These are phyloP conservation scores for Smithsoniella earleae DNA, from an alignment of 163 green algal species.

Conservation along the genomic window DNA sequence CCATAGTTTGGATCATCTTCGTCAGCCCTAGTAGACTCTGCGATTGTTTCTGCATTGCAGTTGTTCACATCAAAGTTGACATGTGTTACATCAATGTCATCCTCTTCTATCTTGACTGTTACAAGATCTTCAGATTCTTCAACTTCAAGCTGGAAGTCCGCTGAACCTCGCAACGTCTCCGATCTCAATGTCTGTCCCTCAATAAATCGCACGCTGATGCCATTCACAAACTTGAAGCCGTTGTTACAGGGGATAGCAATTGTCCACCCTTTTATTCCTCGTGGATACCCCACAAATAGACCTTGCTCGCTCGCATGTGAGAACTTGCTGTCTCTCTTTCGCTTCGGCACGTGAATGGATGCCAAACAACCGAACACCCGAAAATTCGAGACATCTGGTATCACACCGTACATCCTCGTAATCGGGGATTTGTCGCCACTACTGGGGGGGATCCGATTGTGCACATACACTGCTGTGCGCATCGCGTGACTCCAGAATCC, in stretches of 20 bases:
- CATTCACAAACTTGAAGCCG: not conserved
- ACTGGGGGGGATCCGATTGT: slow-evolving; percentile 20
- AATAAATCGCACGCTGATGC: not conserved
- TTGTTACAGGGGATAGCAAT: not conserved
- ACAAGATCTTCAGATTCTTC: not conserved
- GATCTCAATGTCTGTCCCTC: not conserved
- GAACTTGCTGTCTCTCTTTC: slow-evolving; percentile 32
- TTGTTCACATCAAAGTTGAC: not conserved
- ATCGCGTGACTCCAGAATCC: slow-evolving; percentile 37
- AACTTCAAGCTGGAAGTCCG: not conserved
- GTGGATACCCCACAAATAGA: slow-evolving; percentile 35
- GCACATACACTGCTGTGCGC: slow-evolving; percentile 19
- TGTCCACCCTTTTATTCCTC: slow-evolving; percentile 10
- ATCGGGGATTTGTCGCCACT: slow-evolving; percentile 19
- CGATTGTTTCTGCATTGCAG: not conserved
- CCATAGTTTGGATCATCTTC: no score
- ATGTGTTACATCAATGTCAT: slow-evolving; percentile 5
- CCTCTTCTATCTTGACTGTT: no score
- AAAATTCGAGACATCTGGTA: slow-evolving; percentile 32
- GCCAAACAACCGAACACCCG: slow-evolving; percentile 33
- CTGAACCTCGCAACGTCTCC: not conserved
- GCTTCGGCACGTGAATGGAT: slow-evolving; percentile 33
- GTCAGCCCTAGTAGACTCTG: not conserved
- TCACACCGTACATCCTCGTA: slow-evolving; percentile 31
- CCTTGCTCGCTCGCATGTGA: not conserved